These are phyloP conservation scores for Lasiodiplodia sp. DNA, from an alignment of 2,329 filamentous ascomycete genomes.

Conservation along the genomic window DNA sequence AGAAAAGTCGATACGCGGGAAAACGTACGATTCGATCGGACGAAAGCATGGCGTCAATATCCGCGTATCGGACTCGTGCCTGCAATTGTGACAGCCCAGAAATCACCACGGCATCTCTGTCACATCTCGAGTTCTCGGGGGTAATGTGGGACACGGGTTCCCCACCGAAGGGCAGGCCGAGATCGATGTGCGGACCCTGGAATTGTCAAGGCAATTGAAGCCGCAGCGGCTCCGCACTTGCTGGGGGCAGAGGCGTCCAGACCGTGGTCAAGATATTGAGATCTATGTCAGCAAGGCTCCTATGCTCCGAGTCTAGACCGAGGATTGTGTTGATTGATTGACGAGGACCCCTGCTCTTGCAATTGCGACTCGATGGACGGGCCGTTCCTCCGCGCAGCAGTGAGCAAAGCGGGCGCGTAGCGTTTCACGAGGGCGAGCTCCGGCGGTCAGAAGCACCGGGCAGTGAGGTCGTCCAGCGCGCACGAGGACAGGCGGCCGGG, in stretches of 20 bases:
- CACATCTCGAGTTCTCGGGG: not conserved
- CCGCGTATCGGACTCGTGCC: not conserved
- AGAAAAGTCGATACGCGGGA: no score
- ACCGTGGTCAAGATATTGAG: not conserved
- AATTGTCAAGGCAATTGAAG: not conserved
- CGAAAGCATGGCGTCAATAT: not conserved
- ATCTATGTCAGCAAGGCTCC: not conserved
- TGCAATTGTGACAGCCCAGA: not conserved
- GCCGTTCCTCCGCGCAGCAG: slow-evolving; percentile 6
- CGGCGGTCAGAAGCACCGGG: not conserved
- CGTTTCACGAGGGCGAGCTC: not conserved
- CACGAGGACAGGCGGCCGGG: not conserved
- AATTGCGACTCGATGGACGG: not conserved
- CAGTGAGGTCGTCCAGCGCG: not conserved
- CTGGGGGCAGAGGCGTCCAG: not conserved
- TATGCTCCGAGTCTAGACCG: not conserved
- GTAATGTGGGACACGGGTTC: not conserved
- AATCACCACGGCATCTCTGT: not conserved
- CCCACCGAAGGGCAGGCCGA: not conserved
- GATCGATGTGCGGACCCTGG: not conserved
- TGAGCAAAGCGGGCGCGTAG: not conserved
- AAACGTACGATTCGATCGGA: slow-evolving; percentile 4
- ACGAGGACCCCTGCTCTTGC: not conserved
- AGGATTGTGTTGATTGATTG: not conserved
- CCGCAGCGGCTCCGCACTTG: not conserved